phyloP scores from a whole-genome alignment of 345 rosid genomes.

The Psidium guajava region DNA sequence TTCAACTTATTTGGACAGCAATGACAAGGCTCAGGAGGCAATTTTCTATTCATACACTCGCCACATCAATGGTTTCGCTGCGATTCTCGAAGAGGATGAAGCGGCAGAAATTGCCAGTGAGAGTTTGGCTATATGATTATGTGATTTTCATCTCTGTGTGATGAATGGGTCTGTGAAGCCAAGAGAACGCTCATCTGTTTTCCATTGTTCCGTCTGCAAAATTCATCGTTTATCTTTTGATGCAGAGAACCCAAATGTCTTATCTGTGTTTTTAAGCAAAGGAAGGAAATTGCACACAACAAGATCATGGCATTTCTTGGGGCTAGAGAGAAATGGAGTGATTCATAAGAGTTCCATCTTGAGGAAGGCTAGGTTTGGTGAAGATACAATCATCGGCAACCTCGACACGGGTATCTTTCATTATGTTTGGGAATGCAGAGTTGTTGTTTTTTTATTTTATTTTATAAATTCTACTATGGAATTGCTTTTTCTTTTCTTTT shows the following conservation, averaged over 20 bases:
- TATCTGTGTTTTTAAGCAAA: slow-evolving; percentile 24
- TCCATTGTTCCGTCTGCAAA: not conserved
- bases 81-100: slow-evolving; percentile 30
- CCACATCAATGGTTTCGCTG: slow-evolving; percentile 45
- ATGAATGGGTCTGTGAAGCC: not conserved
- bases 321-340: slow-evolving; percentile 10
- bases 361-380: slow-evolving; percentile 22
- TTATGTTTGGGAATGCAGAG: not conserved
- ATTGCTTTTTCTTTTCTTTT: not conserved
- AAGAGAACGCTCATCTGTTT: not conserved
- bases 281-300: slow-evolving; percentile 25
- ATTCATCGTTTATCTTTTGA: not conserved
- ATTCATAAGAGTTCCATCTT: slow-evolving; percentile 7
- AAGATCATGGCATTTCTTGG: slow-evolving; percentile 27
- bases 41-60: slow-evolving; percentile 36
- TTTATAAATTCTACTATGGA: not conserved
- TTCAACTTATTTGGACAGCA: slow-evolving; percentile 8
- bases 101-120: slow-evolving; percentile 23
- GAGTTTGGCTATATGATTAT: not conserved
- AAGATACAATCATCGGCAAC: slow-evolving; percentile 28
- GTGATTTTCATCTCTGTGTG: not conserved
- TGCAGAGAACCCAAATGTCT: slow-evolving; percentile 30
- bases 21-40: slow-evolving; percentile 22
- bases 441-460: not conserved
- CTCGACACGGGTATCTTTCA: slow-evolving; percentile 23